phyloP scores from a whole-genome alignment of 768 basidiomycete genomes.

The Auriscalpium orientale region DNA sequence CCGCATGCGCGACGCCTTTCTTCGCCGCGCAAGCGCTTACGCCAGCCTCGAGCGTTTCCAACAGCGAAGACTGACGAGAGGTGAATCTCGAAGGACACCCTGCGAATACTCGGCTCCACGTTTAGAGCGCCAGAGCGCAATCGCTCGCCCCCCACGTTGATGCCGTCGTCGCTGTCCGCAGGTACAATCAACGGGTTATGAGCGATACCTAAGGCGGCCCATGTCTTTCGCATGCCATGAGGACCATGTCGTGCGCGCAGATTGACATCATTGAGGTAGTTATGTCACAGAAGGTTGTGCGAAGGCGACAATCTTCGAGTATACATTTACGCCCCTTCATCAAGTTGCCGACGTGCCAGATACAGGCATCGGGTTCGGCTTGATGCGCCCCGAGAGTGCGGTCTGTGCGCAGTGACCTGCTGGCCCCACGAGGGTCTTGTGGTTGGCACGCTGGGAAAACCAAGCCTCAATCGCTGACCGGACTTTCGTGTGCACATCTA shows the following conservation, averaged over 20 bases:
- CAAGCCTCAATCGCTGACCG: no score
- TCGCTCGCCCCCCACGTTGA: no score
- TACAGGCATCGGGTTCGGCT: background rate
- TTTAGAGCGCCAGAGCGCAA: background rate
- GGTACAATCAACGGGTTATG: no score
- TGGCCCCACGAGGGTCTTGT: no score
- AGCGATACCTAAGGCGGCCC: background rate
- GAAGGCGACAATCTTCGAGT: conserved; percentile 15
- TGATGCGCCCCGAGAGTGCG: background rate
- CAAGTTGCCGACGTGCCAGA: conserved; percentile 10
- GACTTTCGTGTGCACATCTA: no score
- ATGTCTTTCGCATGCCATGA: background rate
- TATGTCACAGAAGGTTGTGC: conserved; percentile 12
- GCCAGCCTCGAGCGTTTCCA: no score
- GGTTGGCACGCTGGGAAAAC: no score
- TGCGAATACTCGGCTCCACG: background rate
- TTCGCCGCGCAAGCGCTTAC: background rate
- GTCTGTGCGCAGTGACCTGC: no score
- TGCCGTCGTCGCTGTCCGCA: no score
- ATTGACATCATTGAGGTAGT: conserved; percentile 3
- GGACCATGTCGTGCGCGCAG: background rate
- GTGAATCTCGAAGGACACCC: background rate
- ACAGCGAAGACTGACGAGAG: background rate
- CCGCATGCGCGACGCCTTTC: background rate
- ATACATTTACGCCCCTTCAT: conserved; percentile 13